phyloP scores from a whole-genome alignment of 331 rosid species.

The Quercus tomentella region DNA sequence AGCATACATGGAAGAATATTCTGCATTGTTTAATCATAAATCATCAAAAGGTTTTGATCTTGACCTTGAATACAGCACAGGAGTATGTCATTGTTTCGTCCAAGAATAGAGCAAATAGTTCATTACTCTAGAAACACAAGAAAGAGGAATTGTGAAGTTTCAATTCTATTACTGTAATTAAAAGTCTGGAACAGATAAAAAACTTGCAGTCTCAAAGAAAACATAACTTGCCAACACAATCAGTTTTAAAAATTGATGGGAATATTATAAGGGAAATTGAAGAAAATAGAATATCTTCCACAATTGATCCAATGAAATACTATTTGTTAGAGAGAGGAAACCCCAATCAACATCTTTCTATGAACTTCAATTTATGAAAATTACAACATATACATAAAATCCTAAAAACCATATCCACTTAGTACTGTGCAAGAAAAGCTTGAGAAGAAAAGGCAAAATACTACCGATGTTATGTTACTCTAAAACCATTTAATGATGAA shows the following conservation, averaged over 20 bases:
- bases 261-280: too few species aligned
- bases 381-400: background rate
- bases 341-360: background rate
- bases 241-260: background rate
- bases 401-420: background rate
- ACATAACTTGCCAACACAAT: background rate
- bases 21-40: background rate
- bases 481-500: background rate
- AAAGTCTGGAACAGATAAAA: too few species aligned
- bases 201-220: background rate
- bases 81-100: slow-evolving; percentile 95
- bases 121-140: slow-evolving; percentile 66
- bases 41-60: slow-evolving; percentile 8
- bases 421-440: background rate
- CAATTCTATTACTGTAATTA: too few species aligned
- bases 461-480: background rate
- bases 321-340: background rate
- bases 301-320: background rate
- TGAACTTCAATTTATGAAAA: background rate
- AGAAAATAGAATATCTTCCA: background rate
- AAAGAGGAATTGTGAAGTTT: slow-evolving; percentile 21
- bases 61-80: slow-evolving; percentile 81
- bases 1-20: background rate
- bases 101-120: slow-evolving; percentile 81
- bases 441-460: background rate